phyloP scores from a whole-genome alignment of 2,329 filamentous ascomycete species.

The Hirsutella rhossiliensis region DNA sequence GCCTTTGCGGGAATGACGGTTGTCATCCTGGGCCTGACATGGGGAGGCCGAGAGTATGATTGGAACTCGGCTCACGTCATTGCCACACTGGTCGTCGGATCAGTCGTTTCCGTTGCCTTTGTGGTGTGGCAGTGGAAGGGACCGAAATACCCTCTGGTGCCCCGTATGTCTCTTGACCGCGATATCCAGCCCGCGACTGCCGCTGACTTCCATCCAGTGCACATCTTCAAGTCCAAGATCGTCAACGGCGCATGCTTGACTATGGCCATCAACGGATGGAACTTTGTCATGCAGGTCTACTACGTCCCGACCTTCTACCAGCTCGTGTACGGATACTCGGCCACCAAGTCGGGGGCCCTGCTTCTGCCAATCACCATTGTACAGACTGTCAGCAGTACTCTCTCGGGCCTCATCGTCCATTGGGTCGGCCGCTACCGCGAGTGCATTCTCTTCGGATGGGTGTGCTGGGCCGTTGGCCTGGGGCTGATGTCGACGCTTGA shows the following conservation, averaged over 20 bases:
- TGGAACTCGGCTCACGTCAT: conserved; percentile 46
- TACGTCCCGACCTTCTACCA: conserved; percentile 35
- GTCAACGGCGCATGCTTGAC: conserved; percentile 43
- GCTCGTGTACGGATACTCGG: conserved; percentile 29
- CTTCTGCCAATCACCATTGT: conserved; percentile 29
- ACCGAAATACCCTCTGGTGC: conserved; percentile 33
- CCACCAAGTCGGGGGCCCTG: conserved; percentile 28
- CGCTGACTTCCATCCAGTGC: conserved; percentile 17
- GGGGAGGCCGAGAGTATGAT: conserved; percentile 46
- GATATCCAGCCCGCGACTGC: background rate
- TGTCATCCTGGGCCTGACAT: conserved; percentile 38
- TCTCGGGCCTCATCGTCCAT: conserved; percentile 39
- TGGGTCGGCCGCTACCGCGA: conserved; percentile 40
- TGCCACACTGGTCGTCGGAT: conserved; percentile 38
- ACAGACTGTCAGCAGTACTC: conserved; percentile 32
- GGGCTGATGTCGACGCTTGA: conserved; percentile 40
- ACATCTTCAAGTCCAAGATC: conserved; percentile 40
- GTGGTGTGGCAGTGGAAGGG: conserved; percentile 40
- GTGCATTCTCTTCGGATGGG: conserved; percentile 40
- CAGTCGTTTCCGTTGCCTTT: conserved; percentile 31
- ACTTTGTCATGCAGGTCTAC: conserved; percentile 43
- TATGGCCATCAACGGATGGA: conserved; percentile 48
- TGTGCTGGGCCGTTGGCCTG: conserved; percentile 37
- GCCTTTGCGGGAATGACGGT: conserved; percentile 32
- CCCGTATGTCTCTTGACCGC: conserved; percentile 19